Percentiles rank a stretch among this genome's conserved stretches.
Conservation (phyloP, 1,284 basidiomycete genomes). For the Athelia sp. region DNA sequence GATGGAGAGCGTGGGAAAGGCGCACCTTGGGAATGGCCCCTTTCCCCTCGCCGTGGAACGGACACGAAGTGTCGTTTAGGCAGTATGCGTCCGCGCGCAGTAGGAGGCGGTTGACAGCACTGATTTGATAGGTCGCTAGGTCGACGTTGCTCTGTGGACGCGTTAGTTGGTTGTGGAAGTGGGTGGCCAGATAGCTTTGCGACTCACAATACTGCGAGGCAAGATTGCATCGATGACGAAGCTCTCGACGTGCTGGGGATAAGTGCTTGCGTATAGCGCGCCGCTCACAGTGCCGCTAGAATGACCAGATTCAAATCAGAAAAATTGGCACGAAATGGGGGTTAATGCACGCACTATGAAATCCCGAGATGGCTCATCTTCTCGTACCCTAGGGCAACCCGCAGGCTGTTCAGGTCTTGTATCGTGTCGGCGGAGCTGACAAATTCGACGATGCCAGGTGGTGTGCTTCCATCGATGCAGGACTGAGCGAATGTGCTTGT, state of each 20-base stretch:
- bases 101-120: constrained; percentile 12
- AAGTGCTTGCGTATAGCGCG: constrained; percentile 7
- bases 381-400: constrained; percentile 12
- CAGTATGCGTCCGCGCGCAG: constrained; percentile 13
- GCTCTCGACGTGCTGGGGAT: constrained; percentile 9
- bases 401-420: constrained; percentile 12
- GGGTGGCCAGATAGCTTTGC: no score
- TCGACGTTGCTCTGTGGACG: constrained; percentile 8
- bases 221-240: constrained; percentile 12
- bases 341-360: constrained; percentile 10
- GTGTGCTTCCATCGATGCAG: constrained; percentile 8
- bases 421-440: constrained; percentile 10
- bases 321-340: neutral
- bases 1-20: neutral
- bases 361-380: constrained; percentile 7
- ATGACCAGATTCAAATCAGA: no score
- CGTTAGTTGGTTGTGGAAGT: neutral
- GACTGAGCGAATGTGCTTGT: constrained; percentile 6
- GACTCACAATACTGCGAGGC: constrained; percentile 12
- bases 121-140: constrained; percentile 9
- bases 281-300: constrained; percentile 12
- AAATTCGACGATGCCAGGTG: constrained; percentile 11
- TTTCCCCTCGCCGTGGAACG: constrained; percentile 12
- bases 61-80: constrained; percentile 10
- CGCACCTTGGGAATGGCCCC: constrained; percentile 9